Evolutionary conservation across 2,329 filamentous ascomycete genomes (phyloP), one percentile per base, ranked within the genome.

Genomic region (Akanthomyces dipterigenus): DNA sequence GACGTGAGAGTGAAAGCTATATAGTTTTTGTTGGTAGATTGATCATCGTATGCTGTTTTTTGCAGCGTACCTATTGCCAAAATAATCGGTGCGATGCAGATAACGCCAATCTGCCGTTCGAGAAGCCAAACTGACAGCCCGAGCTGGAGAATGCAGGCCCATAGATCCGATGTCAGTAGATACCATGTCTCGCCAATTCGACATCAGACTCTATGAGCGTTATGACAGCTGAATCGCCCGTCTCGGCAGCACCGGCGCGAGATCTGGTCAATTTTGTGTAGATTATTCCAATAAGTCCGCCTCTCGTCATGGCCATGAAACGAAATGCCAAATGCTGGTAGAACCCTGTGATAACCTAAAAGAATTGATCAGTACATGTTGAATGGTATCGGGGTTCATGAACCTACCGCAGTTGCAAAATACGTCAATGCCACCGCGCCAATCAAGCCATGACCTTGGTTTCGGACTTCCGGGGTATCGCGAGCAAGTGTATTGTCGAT

Each of bases 21-120:
- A 5, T 6, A 12, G 8, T 22, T 24, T 24, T 18, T 14, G 22
- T 48, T 14, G 18, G 12, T 24, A 26, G 12, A 18, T 26, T 3
- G 5, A 48, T 38, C 36, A 24, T 26, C 5, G 3, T 14, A 12
- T 51, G 12, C 7, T 16, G 12, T 11, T 14, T 20, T 12, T 4
- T 16, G n/a, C 7, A 36, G 16, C 43, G 9, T 24, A 58, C 55
- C 31, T 31, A 61, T 20, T 53, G 59, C 59, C 34, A 63, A 46
- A 14, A 64, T 50, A 2, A 61, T 55, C 5, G 63, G 63, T 60
- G 62, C 62, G 55, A 64, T 57, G 51, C 62, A 64, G 40, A 62
- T 49, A 20, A 40, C 46, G 26, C 63, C 62, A 26, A 64, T 38
- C 51, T 64, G 62, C 8, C 62, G 54, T 24, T 64, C 40, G 16